Conservation (phyloP, 1,284 basidiomycete genomes). For the Chiua sp. region DNA sequence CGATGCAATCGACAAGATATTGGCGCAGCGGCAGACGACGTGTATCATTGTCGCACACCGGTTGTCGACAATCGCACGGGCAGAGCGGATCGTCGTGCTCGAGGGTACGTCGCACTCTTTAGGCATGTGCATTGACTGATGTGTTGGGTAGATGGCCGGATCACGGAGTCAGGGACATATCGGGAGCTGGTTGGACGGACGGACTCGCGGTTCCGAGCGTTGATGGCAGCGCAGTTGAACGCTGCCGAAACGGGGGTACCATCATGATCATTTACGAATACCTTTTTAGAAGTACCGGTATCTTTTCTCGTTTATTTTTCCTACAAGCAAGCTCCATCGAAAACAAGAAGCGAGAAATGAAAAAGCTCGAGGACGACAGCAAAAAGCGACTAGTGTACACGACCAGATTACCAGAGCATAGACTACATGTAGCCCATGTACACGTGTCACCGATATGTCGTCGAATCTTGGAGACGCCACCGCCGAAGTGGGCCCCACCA, state of each 20-base stretch:
- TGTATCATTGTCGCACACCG: conserved; percentile 92
- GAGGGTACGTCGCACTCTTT: conserved; percentile 57
- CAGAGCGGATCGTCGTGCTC: conserved; percentile 86
- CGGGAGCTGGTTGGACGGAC: conserved; percentile 71
- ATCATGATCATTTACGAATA: conserved; percentile 8
- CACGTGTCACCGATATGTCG: conserved; percentile 55
- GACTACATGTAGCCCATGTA: no score
- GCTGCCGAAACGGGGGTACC: conserved; percentile 45
- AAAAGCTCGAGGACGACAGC: no score
- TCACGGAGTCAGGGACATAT: conserved; percentile 87
- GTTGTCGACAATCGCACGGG: conserved; percentile 82
- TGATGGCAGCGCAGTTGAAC: conserved; percentile 88
- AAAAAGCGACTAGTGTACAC: conserved; percentile 9
- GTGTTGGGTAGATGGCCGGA: conserved; percentile 62
- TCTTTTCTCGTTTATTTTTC: background rate
- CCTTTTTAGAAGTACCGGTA: conserved; percentile 9
- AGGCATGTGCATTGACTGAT: background rate
- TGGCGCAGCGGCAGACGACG: conserved; percentile 78
- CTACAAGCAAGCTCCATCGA: conserved; percentile 21
- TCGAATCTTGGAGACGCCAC: conserved; percentile 79
- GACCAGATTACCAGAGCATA: conserved; percentile 4
- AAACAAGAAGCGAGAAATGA: background rate
- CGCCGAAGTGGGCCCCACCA: conserved; percentile 79
- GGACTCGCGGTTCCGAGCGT: conserved; percentile 77
- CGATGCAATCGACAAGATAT: conserved; percentile 89